Conservation (phyloP, 331 rosid species). For the Pyrus hybrid region DNA sequence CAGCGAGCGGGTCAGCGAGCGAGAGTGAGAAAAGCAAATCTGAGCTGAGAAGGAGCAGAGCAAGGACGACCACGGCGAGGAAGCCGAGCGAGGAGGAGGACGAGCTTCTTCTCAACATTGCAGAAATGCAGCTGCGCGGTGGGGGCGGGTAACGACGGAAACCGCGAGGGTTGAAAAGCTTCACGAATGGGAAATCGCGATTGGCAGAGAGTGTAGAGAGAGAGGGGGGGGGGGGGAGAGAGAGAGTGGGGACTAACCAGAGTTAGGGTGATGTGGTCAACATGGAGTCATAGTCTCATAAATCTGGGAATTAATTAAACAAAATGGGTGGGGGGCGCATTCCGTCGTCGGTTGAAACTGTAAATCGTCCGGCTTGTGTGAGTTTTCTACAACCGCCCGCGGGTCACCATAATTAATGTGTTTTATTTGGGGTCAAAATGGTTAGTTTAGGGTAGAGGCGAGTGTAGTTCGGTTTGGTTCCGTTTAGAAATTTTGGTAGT, state of each 20-base stretch:
- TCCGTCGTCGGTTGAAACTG: not conserved
- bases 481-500: too few relatives aligned
- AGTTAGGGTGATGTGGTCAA: conserved; percentile 11
- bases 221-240: not conserved
- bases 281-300: not conserved
- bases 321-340: not conserved
- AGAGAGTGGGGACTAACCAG: conserved; percentile 6
- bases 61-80: conserved; percentile 8
- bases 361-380: not conserved
- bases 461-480: too few relatives aligned
- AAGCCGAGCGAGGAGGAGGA: conserved; percentile 3
- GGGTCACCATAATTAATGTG: not conserved
- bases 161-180: not conserved
- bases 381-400: not conserved
- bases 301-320: not conserved
- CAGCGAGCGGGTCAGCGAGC: conserved; percentile 28
- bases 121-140: conserved; percentile 9
- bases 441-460: too few relatives aligned
- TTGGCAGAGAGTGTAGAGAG: not conserved
- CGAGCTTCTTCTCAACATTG: conserved; percentile 41
- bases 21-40: conserved; percentile 35
- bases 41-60: conserved; percentile 24
- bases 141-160: not conserved
- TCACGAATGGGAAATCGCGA: not conserved
- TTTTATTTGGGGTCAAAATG: not conserved